A percentile compares a stretch with the other conserved stretches of the same genome.
Conservation (phyloP, 495 filamentous ascomycete genomes). For the Podospora tetraspora region DNA sequence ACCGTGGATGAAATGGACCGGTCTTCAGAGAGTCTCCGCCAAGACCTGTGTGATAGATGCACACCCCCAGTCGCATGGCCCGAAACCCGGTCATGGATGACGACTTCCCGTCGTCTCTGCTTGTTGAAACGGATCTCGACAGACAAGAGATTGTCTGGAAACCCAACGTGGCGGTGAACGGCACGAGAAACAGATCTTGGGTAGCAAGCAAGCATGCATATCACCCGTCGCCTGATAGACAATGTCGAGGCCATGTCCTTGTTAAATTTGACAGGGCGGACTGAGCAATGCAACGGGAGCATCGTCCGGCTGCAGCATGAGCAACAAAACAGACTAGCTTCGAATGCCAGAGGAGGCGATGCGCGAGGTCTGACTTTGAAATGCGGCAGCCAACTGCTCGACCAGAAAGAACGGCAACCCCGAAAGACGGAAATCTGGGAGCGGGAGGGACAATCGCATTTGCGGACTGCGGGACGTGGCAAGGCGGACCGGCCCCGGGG, state of each 20-base stretch:
- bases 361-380: neutral
- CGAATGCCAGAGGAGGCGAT: slow-evolving; percentile 1
- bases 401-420: neutral
- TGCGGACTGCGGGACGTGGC: neutral
- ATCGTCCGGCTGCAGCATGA: slow-evolving; percentile 3
- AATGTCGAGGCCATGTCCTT: slow-evolving; percentile 30
- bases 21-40: slow-evolving; percentile 10
- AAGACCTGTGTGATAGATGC: slow-evolving; percentile 19
- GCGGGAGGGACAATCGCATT: slow-evolving; percentile 9
- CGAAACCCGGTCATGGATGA: slow-evolving; percentile 24
- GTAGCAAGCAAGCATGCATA: slow-evolving; percentile 35
- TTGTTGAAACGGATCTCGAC: slow-evolving; percentile 19
- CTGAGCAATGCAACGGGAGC: slow-evolving; percentile 14
- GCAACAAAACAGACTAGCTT: slow-evolving; percentile 7
- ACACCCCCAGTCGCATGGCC: slow-evolving; percentile 15
- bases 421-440: neutral
- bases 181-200: slow-evolving; percentile 31
- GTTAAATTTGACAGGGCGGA: slow-evolving; percentile 20
- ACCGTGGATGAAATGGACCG: slow-evolving; percentile 4
- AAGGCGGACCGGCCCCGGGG: neutral
- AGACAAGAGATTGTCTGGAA: slow-evolving; percentile 23
- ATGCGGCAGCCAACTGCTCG: neutral
- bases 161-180: slow-evolving; percentile 37
- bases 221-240: slow-evolving; percentile 29
- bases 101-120: slow-evolving; percentile 25